phyloP scores from a whole-genome alignment of 2,329 filamentous ascomycete species.

The Seiridium cupressi region DNA sequence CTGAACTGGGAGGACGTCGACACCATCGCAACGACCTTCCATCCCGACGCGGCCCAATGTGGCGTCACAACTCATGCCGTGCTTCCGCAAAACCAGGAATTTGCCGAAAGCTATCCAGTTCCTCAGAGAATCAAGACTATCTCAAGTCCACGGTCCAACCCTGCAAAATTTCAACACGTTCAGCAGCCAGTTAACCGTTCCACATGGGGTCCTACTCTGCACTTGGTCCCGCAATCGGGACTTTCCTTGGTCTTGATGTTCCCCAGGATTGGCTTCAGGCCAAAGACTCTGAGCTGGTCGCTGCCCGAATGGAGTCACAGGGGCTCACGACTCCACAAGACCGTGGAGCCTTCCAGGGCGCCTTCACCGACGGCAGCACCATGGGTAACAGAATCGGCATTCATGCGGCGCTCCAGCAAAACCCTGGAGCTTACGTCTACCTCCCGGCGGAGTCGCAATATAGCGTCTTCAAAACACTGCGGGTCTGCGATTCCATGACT shows the following conservation, averaged over 20 bases:
- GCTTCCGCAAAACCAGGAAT: neutral
- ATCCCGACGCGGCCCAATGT: no score
- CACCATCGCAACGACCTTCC: no score
- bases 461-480: slow-evolving; percentile 11
- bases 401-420: slow-evolving; percentile 9
- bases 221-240: slow-evolving; percentile 11
- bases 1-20: no score
- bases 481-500: slow-evolving; percentile 10
- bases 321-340: neutral
- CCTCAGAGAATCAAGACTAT: neutral
- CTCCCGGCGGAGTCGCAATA: slow-evolving; percentile 13
- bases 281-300: slow-evolving; percentile 2
- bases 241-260: slow-evolving; percentile 8
- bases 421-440: slow-evolving; percentile 10
- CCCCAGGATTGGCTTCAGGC: slow-evolving; percentile 5
- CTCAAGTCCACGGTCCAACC: slow-evolving; percentile 5
- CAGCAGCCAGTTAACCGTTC: slow-evolving; percentile 9
- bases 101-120: neutral
- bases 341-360: slow-evolving; percentile 6
- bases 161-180: slow-evolving; percentile 10
- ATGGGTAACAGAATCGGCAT: slow-evolving; percentile 14
- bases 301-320: slow-evolving; percentile 4
- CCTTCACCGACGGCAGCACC: slow-evolving; percentile 12
- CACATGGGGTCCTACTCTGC: slow-evolving; percentile 11
- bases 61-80: neutral